Base-by-base conservation (phyloP, 140 eudicot species). In the Flaveria floridana region DNA sequence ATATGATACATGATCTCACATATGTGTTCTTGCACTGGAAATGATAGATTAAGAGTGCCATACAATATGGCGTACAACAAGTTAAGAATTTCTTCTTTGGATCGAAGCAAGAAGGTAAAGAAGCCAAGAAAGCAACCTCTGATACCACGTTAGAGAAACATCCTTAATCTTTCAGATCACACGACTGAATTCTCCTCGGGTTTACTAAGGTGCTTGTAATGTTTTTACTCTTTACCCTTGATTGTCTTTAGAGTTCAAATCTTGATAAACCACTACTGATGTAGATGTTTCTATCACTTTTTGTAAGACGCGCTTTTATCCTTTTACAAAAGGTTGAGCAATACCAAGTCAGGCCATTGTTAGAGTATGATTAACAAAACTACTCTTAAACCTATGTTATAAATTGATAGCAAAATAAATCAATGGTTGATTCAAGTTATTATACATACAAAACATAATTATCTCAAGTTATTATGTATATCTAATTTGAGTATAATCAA, bases 71-170 rank as follows among this genome's bases (percentile, higher is more conserved):
- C 50, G 84, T 85, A 70, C 77, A 68, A 18, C 84, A 94, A 1
- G 80, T 84, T 68, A 87, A 87, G 75, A 87, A 84, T 14, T 84
- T 84, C 78, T 30, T 85, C 74, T 73, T 87, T 74, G 89, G 96
- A 79, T 82, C 86, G 57, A 86, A 85, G 70, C 77, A 82, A 73
- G 77, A 74, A 62, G 61, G 6, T 52, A 62, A 68, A 79, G 84
- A 82, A 84, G 57, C 76, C 30, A 18, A 74, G 39, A 71, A 87
- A 74, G 76, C 80, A 44, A 68, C 80, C 78, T 61, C 85, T 8
- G 65, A 30, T 6, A 75, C 65, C 70, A 64, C 80, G 10, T 47
- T 83, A 20, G 84, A 85, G 65, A 87, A 89, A 65, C 85, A 67
- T 78, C 81, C 89, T 15, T 81, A 61, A 83, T 57, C 78, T 52